Evolutionary conservation across 306 rosid genomes (phyloP).

Genomic region (Vicia sativa): DNA sequence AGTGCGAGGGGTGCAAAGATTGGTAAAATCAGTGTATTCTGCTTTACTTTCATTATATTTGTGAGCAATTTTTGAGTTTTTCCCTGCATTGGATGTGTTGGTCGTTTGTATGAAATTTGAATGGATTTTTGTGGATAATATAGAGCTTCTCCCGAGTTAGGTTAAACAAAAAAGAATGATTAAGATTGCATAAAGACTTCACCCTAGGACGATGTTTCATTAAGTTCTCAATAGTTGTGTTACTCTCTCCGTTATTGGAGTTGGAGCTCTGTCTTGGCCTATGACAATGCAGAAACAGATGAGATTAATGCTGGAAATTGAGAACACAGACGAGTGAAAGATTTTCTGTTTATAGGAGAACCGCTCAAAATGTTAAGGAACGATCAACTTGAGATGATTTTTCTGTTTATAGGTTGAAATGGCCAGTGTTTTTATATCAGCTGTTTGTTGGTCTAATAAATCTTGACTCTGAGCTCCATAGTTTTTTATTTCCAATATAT

Average conservation of each 20-base stretch:
- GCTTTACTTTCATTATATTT: constrained; percentile 32
- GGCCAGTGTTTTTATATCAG: constrained; percentile 30
- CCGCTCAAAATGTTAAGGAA: background rate
- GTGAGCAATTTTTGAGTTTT: background rate
- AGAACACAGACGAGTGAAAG: background rate
- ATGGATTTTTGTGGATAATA: background rate
- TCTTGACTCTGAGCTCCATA: background rate
- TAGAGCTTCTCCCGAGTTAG: background rate
- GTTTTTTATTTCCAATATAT: background rate
- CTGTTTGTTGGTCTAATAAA: background rate
- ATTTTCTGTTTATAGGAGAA: background rate
- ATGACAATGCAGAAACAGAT: background rate
- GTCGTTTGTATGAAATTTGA: constrained; percentile 18
- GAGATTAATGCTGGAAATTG: constrained; percentile 4
- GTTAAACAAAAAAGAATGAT: constrained; percentile 2
- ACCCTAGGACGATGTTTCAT: constrained; percentile 9
- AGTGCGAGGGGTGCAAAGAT: constrained; percentile 96
- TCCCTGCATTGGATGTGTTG: background rate
- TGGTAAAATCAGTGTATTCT: constrained; percentile 62
- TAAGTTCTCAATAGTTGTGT: constrained; percentile 18
- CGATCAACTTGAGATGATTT: background rate
- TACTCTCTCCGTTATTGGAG: background rate
- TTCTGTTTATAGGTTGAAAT: background rate
- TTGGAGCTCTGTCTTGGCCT: constrained; percentile 39
- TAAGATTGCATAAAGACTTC: background rate